Conservation (phyloP, 345 rosid genomes). For the Zanthoxylum bungeanum region DNA sequence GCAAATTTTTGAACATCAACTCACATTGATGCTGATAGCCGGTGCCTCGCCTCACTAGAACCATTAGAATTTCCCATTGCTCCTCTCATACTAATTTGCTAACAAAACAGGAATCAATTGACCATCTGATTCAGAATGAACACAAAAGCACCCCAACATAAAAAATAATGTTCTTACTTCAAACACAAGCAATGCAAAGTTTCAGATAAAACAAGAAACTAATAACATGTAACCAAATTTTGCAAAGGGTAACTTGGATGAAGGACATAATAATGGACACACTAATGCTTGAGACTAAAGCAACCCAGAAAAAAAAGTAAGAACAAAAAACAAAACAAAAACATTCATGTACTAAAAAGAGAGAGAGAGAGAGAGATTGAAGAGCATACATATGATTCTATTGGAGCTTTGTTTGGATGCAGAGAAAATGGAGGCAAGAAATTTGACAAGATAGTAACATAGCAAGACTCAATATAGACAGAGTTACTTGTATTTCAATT, state of each 20-base stretch:
- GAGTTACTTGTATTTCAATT: constrained; percentile 49
- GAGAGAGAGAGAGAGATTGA: constrained; percentile 6
- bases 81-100: constrained; percentile 23
- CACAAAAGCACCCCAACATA: neutral
- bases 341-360: neutral
- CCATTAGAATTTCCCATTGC: constrained; percentile 34
- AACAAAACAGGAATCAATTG: neutral
- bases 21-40: constrained; percentile 44
- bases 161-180: neutral
- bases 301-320: constrained; percentile 1
- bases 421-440: neutral
- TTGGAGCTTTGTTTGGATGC: neutral
- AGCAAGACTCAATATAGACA: constrained; percentile 25
- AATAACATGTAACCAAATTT: neutral
- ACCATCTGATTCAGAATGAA: constrained; percentile 8
- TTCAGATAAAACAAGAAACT: neutral
- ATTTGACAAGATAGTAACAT: constrained; percentile 17
- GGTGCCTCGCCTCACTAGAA: constrained; percentile 36
- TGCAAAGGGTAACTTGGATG: no score
- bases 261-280: neutral
- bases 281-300: neutral
- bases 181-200: neutral
- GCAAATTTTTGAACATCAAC: constrained; percentile 3
- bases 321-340: neutral
- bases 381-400: constrained; percentile 23